Base-by-base conservation (phyloP, 495 filamentous ascomycete species). In the Haplographium delicatum region DNA sequence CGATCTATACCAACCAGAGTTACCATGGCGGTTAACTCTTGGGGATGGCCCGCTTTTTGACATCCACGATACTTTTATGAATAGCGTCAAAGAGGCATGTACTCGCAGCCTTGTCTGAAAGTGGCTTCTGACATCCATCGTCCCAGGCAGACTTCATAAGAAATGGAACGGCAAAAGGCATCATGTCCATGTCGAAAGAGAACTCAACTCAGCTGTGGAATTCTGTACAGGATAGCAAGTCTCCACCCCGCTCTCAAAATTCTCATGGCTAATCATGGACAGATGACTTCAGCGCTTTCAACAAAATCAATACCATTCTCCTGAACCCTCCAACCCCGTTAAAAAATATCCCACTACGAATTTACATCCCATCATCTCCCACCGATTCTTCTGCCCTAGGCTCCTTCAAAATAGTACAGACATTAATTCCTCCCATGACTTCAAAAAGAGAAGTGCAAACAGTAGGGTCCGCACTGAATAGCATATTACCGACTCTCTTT, bases 171-270 rank as follows among this genome's bases (percentile, higher is more conserved):
- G 91, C 90, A 2, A 90, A 91, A 62, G 84, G 82, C 27, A 91
- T 97, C 51, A 97, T 97, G 94, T 85, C 80, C 28, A 68, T 97
- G 47, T 89, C 85, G 23, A 91, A 89, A 65, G 85, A 90, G 25
- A 82, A 97, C 60, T 94, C 89, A 1, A 89, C 85, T 1, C 75
- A 80, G 24, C 73, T 99, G 28, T 97, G 94, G 94, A 80, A 82
- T 49, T 77, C 88, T 4, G 85, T 98, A 10, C 75, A 84, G 64
- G 80, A 86, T 56, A 85, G 89, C 93, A 68, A 49, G 81, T 57
- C 22, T 25, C 30, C n/a, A 2, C 34, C 26, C 33, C 33, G 27
- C 53, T 33, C 38, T 19, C 27, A 23, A 40, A 25, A n/a, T 28
- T 35, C 39, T 6, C 26, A 6, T 51, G 24, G 20, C 43, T 20